Conservation (phyloP, 2,329 filamentous ascomycete genomes). For the Venturia asperata region DNA sequence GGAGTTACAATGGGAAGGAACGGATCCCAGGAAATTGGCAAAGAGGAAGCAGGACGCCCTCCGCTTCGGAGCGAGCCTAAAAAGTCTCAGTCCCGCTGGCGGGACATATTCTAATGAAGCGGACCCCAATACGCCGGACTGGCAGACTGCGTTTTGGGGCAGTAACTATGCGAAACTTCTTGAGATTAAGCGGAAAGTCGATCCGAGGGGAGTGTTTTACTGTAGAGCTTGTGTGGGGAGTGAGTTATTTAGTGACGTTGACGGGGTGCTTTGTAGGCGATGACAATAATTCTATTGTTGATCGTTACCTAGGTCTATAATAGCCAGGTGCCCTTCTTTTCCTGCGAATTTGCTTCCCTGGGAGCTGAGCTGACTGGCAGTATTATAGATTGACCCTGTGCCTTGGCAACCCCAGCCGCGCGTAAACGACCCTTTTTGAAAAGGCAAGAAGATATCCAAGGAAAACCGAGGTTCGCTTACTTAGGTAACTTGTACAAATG, state of each 20-base stretch:
- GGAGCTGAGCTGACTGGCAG: too few species aligned
- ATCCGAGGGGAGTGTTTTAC: conserved; percentile 19
- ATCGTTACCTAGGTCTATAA: too few species aligned
- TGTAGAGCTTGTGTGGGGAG: conserved; percentile 17
- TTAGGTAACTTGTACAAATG: too few species aligned
- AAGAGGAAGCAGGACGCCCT: conserved; percentile 4
- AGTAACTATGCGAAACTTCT: conserved; percentile 19
- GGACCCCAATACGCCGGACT: conserved; percentile 18
- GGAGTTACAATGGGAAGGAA: conserved; percentile 23
- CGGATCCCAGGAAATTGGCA: conserved; percentile 8
- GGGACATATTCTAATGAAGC: conserved; percentile 18
- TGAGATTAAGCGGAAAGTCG: conserved; percentile 18
- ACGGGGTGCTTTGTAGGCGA: neutral
- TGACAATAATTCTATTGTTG: too few species aligned
- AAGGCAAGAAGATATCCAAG: too few species aligned
- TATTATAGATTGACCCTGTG: too few species aligned
- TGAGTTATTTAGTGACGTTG: conserved; percentile 8
- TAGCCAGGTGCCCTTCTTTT: too few species aligned
- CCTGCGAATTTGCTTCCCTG: too few species aligned
- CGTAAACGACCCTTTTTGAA: too few species aligned
- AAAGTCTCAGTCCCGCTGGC: conserved; percentile 2
- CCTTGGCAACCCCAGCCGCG: too few species aligned
- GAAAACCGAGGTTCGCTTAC: too few species aligned
- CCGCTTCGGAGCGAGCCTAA: conserved; percentile 12
- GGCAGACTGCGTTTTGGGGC: conserved; percentile 20